Evolutionary conservation across 106 monocot species (phyloP).

Genomic region (Posidonia australis): DNA sequence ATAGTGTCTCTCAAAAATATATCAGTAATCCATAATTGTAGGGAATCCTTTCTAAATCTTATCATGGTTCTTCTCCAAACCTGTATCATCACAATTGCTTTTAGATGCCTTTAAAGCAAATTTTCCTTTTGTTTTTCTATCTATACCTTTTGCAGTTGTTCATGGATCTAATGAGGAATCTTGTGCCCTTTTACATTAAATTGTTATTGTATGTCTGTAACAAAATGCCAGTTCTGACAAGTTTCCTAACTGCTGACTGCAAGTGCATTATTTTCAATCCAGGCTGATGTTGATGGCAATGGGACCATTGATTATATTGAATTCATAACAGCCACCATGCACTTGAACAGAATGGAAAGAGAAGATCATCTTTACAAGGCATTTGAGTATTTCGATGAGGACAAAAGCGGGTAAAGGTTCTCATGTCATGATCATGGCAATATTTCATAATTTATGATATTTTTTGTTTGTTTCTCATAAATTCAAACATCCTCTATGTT

Average conservation of each 20-base stretch:
- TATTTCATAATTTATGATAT: neutral
- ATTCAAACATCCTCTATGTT: neutral
- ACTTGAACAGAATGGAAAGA: slow-evolving; percentile 70
- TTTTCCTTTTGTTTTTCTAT: no score
- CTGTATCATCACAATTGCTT: no score
- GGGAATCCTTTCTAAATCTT: no score
- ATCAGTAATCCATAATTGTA: no score
- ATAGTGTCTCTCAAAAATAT: no score
- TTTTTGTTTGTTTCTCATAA: neutral
- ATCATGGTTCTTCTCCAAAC: no score
- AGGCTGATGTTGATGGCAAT: slow-evolving; percentile 94
- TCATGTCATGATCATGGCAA: neutral
- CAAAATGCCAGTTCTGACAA: no score
- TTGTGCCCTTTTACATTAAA: no score
- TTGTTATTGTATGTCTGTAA: no score
- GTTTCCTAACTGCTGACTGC: neutral
- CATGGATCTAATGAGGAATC: no score
- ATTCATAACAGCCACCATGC: slow-evolving; percentile 78
- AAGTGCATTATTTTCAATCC: neutral
- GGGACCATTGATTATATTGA: slow-evolving; percentile 81
- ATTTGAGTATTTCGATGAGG: slow-evolving; percentile 79
- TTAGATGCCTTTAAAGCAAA: no score
- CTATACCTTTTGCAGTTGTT: no score
- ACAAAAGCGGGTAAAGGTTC: slow-evolving; percentile 56
- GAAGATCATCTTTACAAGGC: slow-evolving; percentile 67